Base-by-base conservation (phyloP, 2,329 filamentous ascomycete genomes). In the Rhynchosporium secalis region DNA sequence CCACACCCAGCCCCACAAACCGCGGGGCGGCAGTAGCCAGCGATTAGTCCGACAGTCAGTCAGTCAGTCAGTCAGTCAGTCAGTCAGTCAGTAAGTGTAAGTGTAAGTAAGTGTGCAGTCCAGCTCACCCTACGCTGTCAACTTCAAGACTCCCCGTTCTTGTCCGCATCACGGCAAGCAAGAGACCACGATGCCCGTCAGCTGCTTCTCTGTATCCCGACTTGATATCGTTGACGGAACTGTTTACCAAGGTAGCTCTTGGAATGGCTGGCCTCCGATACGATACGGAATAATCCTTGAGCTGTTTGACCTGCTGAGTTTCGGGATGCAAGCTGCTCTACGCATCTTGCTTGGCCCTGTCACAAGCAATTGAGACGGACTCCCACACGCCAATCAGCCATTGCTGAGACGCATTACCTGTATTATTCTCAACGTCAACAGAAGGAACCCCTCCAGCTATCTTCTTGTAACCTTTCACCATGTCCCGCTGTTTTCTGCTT, bases 241-340 rank as follows among this genome's bases (percentile, higher is more conserved):
- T 55, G 51, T 55, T 41, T 51, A 55, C 51, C 51, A 55, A 55
- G 51, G 51, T 55, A 55, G 51, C 29, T 41, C 51, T 41, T 29
- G 51, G 33, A 9, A 43, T n/a, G 43, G 3, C 8, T n/a, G 43
- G 3, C 8, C 51, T 38, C 33, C 47, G 20, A 20, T 20, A 20
- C 51, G 51, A 41, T 55, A 20, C 38, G 48, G 48, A 20, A 33
- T 10, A 7, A 55, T 28, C 6, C 51, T 43, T 36, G n/a, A 55
- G 31, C 38, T 29, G 10, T 26, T 40, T 36, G 26, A 20, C 12
- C 26, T 31, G 51, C 26, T 40, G n/a, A 20, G 51, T 55, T 40
- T 54, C 51, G 51, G 33, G 28, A 49, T 10, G n/a, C 10, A 26
- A 49, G 15, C 43, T 46, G 43, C 43, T 9, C 20, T 1, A 20